phyloP scores from a whole-genome alignment of 345 rosid genomes.

The Physaria fendleri region DNA sequence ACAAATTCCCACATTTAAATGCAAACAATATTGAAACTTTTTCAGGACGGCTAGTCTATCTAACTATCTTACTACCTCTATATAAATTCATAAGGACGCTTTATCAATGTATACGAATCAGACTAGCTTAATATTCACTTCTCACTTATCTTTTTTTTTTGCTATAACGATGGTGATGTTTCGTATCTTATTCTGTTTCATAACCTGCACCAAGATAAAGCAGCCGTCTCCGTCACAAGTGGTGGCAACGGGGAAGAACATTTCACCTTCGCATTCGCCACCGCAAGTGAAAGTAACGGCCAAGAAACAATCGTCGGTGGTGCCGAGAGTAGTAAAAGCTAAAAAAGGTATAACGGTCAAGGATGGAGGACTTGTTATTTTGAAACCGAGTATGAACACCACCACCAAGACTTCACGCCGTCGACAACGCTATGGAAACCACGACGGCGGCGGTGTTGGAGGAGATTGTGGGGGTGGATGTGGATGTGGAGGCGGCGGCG shows the following conservation, averaged over 20 bases:
- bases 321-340: neutral
- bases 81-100: neutral
- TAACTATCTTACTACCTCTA: too few species aligned
- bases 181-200: constrained; percentile 14
- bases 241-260: neutral
- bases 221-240: constrained; percentile 1
- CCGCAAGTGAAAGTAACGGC: neutral
- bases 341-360: too few species aligned
- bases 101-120: neutral
- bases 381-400: too few species aligned
- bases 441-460: neutral
- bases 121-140: neutral
- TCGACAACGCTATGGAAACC: neutral
- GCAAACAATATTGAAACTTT: too few species aligned
- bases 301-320: neutral
- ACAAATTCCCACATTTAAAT: neutral
- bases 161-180: constrained; percentile 7
- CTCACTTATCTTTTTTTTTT: neutral
- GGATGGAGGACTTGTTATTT: too few species aligned
- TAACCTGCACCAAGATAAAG: constrained; percentile 20
- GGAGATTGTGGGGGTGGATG: constrained; percentile 25
- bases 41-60: too few species aligned
- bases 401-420: too few species aligned
- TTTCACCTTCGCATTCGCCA: neutral
- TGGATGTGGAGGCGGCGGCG: constrained; percentile 14